Conservation (phyloP, 2,329 filamentous ascomycete genomes). For the Chaetomiaceae sp. region DNA sequence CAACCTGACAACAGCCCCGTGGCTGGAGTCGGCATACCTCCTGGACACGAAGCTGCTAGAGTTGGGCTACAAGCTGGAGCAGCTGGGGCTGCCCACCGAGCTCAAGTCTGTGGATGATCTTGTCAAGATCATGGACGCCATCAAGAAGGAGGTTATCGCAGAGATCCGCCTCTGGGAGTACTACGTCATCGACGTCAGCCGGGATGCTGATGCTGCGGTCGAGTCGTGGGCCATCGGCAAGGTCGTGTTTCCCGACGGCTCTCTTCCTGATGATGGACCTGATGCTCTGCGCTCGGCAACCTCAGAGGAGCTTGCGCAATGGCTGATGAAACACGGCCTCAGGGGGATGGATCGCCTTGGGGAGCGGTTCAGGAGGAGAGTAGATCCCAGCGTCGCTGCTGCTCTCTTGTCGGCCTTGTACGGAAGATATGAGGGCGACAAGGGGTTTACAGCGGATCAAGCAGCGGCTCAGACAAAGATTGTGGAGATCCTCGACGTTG, state of each 20-base stretch:
- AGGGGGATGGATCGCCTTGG: constrained; percentile 69
- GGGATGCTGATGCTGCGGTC: constrained; percentile 63
- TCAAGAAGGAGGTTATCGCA: constrained; percentile 76
- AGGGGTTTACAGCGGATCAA: constrained; percentile 45
- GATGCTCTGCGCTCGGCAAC: constrained; percentile 44
- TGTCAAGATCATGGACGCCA: constrained; percentile 72
- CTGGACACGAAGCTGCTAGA: constrained; percentile 63
- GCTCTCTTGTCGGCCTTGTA: constrained; percentile 63
- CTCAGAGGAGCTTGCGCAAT: constrained; percentile 52
- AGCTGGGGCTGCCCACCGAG: constrained; percentile 70
- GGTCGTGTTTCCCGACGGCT: constrained; percentile 49
- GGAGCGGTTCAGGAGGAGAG: constrained; percentile 67
- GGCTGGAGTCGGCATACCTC: constrained; percentile 61
- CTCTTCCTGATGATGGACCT: constrained; percentile 35
- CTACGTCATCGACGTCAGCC: constrained; percentile 77
- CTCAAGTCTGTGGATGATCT: constrained; percentile 70
- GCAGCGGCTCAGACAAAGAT: constrained; percentile 52
- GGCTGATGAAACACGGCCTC: constrained; percentile 66
- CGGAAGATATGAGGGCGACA: constrained; percentile 60
- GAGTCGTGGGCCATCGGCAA: constrained; percentile 66
- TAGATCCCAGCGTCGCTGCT: constrained; percentile 67
- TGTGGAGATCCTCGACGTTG: constrained; percentile 66
- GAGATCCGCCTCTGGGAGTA: constrained; percentile 86
- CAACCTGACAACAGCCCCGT: constrained; percentile 85
- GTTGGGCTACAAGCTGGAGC: constrained; percentile 68